phyloP scores from a whole-genome alignment of 2,329 filamentous ascomycete genomes.

The Fusarium aywerte region DNA sequence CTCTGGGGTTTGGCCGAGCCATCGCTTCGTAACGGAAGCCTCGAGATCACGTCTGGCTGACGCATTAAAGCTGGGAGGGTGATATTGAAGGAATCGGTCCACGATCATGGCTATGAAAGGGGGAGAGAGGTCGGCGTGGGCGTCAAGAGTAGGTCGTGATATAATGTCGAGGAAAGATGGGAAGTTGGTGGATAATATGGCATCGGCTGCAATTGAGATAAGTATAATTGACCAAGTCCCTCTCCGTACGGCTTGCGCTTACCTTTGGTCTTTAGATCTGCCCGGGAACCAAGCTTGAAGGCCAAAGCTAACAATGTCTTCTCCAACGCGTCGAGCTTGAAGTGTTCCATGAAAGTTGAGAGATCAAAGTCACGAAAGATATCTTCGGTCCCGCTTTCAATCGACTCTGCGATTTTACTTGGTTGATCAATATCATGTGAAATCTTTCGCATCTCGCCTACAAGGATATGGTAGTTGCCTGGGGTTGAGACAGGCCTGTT shows the following conservation, averaged over 20 bases:
- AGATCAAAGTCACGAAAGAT: conserved; percentile 96
- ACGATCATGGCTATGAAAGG: conserved; percentile 82
- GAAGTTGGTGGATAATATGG: conserved; percentile 86
- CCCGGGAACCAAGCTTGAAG: conserved; percentile 83
- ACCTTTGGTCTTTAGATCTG: conserved; percentile 93
- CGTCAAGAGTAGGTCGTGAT: conserved; percentile 69
- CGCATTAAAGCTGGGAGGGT: conserved; percentile 86
- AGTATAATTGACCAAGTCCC: conserved; percentile 53
- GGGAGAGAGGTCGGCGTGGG: conserved; percentile 73
- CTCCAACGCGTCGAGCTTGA: conserved; percentile 88
- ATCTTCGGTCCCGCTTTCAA: conserved; percentile 90
- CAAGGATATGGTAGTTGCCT: conserved; percentile 85
- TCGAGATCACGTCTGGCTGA: conserved; percentile 76
- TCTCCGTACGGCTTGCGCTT: conserved; percentile 42
- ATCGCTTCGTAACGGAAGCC: conserved; percentile 74
- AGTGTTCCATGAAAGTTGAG: conserved; percentile 95
- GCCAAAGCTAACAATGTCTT: conserved; percentile 90
- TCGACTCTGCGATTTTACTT: conserved; percentile 89
- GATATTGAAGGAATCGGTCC: conserved; percentile 87
- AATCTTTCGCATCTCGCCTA: conserved; percentile 87
- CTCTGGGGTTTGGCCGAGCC: conserved; percentile 65
- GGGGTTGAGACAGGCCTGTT: conserved; percentile 78
- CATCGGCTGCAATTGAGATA: conserved; percentile 73
- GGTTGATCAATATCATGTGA: conserved; percentile 83
- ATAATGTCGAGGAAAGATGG: conserved; percentile 81